Conservation (phyloP, 805 yeast species). For the Grigorovia humatica region DNA sequence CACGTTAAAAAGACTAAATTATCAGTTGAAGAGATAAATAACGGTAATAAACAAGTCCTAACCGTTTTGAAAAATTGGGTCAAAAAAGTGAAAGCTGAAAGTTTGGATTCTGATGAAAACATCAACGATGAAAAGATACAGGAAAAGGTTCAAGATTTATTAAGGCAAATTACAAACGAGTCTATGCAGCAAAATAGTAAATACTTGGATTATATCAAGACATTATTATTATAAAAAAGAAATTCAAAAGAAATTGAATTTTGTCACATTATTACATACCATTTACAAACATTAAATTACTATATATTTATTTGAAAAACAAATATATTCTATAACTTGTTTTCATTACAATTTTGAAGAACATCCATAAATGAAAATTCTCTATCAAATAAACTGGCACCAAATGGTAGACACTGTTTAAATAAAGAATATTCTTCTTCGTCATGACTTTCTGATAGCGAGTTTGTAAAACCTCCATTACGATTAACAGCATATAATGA, state of each 20-base stretch:
- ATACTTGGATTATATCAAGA: constrained; percentile 15
- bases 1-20: constrained; percentile 43
- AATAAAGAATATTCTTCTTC: constrained; percentile 7
- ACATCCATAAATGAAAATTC: constrained; percentile 34
- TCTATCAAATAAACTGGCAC: constrained; percentile 43
- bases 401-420: constrained; percentile 40
- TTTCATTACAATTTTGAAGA: neutral
- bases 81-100: constrained; percentile 28
- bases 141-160: constrained; percentile 15
- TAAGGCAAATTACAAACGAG: constrained; percentile 11
- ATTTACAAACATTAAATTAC: no score
- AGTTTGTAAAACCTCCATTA: neutral
- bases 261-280: no score
- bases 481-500: neutral
- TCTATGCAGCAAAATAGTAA: constrained; percentile 8
- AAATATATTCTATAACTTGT: neutral
- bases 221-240: constrained; percentile 11
- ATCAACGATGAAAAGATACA: constrained; percentile 30
- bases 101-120: constrained; percentile 14
- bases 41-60: constrained; percentile 42
- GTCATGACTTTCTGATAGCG: neutral
- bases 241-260: no score
- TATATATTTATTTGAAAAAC: neutral
- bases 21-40: constrained; percentile 36
- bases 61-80: constrained; percentile 47